Conservation (phyloP, 495 filamentous ascomycete genomes). For the Melanomma pulvis-pyrius region DNA sequence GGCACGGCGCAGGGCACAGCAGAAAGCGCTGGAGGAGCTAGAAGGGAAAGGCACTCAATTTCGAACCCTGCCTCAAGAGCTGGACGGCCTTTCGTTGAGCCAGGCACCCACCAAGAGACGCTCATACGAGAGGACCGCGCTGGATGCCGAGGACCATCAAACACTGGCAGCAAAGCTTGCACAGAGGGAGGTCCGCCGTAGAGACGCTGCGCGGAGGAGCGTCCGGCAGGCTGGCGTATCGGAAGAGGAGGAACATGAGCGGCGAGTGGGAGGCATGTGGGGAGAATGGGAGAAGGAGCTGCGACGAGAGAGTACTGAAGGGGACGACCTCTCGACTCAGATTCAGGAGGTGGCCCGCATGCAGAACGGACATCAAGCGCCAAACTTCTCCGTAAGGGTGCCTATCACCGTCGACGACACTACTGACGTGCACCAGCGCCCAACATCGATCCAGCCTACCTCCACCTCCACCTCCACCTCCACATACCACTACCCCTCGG, state of each 20-base stretch:
- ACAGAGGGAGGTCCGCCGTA: slow-evolving; percentile 69
- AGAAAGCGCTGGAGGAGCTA: slow-evolving; percentile 39
- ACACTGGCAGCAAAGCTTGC: slow-evolving; percentile 80
- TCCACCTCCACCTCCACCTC: neutral
- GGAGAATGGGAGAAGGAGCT: slow-evolving; percentile 57
- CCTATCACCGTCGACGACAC: neutral
- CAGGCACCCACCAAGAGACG: slow-evolving; percentile 1
- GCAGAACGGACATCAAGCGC: slow-evolving; percentile 22
- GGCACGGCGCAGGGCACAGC: slow-evolving; percentile 43
- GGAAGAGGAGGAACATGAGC: slow-evolving; percentile 49
- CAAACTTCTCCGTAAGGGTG: slow-evolving; percentile 14
- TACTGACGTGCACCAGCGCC: slow-evolving; percentile 18
- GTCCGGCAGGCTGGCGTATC: slow-evolving; percentile 58
- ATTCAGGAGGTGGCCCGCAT: slow-evolving; percentile 29
- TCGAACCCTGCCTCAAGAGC: slow-evolving; percentile 2
- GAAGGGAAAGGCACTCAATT: slow-evolving; percentile 21
- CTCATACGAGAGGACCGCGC: slow-evolving; percentile 27
- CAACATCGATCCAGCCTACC: slow-evolving; percentile 17
- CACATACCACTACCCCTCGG: slow-evolving; percentile 37
- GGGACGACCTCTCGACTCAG: slow-evolving; percentile 40
- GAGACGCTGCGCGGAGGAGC: slow-evolving; percentile 62
- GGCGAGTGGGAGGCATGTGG: slow-evolving; percentile 54
- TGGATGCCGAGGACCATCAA: slow-evolving; percentile 71
- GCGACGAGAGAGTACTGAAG: slow-evolving; percentile 32
- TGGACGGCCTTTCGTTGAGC: slow-evolving; percentile 21